These are phyloP conservation scores for Dactylellina sp. DNA, from an alignment of 2,329 filamentous ascomycete species.

Conservation along the genomic window DNA sequence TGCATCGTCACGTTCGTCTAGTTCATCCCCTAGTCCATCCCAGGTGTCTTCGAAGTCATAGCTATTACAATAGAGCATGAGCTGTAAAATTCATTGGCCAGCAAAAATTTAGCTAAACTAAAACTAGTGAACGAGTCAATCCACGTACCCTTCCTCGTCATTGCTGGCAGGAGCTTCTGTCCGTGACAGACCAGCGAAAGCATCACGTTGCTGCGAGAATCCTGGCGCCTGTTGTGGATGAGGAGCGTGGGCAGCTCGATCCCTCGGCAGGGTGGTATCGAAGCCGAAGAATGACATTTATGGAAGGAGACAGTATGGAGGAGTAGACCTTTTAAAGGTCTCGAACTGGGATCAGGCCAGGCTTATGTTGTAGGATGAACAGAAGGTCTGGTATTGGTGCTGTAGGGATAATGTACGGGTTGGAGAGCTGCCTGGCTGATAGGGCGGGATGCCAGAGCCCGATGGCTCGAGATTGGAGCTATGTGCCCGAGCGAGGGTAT, in stretches of 20 bases:
- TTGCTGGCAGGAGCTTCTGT: slow-evolving; percentile 68
- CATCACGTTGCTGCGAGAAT: slow-evolving; percentile 85
- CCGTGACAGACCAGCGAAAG: slow-evolving; percentile 83
- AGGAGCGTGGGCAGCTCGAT: slow-evolving; percentile 71
- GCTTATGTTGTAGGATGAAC: slow-evolving; percentile 8
- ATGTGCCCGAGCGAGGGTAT: background rate
- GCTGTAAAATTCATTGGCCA: slow-evolving; percentile 12
- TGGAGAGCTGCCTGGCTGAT: background rate
- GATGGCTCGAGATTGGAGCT: slow-evolving; percentile 3
- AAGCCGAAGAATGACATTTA: slow-evolving; percentile 93
- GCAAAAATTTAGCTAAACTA: background rate
- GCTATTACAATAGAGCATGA: slow-evolving; percentile 66
- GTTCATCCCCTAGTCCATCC: slow-evolving; percentile 88
- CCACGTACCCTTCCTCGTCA: slow-evolving; percentile 64
- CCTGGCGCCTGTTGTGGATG: slow-evolving; percentile 73
- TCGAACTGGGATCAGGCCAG: slow-evolving; percentile 2
- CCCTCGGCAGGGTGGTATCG: slow-evolving; percentile 72
- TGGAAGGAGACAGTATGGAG: slow-evolving; percentile 46
- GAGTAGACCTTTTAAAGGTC: slow-evolving; percentile 26
- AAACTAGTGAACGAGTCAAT: background rate
- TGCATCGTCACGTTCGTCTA: slow-evolving; percentile 90
- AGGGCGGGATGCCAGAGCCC: slow-evolving; percentile 13
- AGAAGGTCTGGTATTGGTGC: slow-evolving; percentile 1
- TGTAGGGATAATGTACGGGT: slow-evolving; percentile 4
- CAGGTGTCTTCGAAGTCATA: slow-evolving; percentile 97